phyloP scores from a whole-genome alignment of 176 grass and related monocot species.

The Oryza meyeriana region DNA sequence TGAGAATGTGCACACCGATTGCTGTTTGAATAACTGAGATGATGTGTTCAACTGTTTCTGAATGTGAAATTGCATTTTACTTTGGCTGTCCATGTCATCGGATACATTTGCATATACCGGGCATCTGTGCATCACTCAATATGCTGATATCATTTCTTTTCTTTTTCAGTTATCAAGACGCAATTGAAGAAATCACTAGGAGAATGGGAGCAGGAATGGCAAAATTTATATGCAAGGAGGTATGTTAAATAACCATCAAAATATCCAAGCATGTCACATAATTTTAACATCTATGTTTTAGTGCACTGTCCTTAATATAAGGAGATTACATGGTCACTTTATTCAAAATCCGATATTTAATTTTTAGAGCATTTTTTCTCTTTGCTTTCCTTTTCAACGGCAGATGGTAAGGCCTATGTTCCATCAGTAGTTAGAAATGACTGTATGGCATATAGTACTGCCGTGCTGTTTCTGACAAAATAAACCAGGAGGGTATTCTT shows the following conservation, averaged over 20 bases:
- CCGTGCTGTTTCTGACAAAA: neutral
- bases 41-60: neutral
- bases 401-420: neutral
- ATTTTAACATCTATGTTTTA: neutral
- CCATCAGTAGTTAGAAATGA: neutral
- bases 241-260: slow-evolving; percentile 33
- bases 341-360: neutral
- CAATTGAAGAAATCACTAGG: slow-evolving; percentile 92
- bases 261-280: neutral
- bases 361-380: neutral
- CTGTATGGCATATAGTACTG: neutral
- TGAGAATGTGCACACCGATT: neutral
- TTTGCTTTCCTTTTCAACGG: neutral
- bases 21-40: neutral
- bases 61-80: neutral
- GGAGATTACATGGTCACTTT: neutral
- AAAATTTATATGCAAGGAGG: slow-evolving; percentile 95
- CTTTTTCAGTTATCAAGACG: slow-evolving; percentile 69
- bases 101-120: neutral
- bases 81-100: neutral
- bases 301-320: neutral
- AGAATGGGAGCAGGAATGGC: slow-evolving; percentile 96
- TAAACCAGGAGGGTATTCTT: no score
- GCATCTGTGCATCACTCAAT: neutral
- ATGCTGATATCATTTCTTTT: slow-evolving; percentile 10